These are phyloP conservation scores for Aureobasidium zeae DNA, from an alignment of 2,329 filamentous ascomycete genomes.

Conservation along the genomic window DNA sequence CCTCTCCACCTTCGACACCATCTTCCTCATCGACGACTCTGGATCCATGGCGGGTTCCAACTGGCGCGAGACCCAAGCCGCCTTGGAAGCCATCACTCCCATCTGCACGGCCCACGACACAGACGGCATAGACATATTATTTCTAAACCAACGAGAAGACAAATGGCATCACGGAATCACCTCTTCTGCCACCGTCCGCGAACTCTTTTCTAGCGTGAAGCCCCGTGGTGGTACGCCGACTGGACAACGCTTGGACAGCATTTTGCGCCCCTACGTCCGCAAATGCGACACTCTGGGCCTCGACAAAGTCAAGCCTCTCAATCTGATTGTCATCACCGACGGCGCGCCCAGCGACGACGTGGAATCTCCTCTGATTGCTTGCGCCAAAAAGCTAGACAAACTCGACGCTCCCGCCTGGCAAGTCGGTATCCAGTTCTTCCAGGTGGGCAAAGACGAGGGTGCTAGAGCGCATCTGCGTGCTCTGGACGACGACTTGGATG, in stretches of 20 bases:
- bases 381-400: constrained; percentile 61
- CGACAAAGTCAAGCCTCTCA: constrained; percentile 61
- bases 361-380: constrained; percentile 56
- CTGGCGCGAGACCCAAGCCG: constrained; percentile 66
- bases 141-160: constrained; percentile 62
- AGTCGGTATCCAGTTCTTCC: constrained; percentile 91
- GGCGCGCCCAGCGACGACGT: constrained; percentile 73
- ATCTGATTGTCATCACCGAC: constrained; percentile 90
- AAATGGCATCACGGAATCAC: constrained; percentile 58
- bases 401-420: constrained; percentile 67
- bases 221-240: constrained; percentile 66
- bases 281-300: constrained; percentile 35
- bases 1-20: constrained; percentile 69
- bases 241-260: constrained; percentile 58
- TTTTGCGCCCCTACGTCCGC: constrained; percentile 63
- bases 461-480: constrained; percentile 58
- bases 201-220: constrained; percentile 59
- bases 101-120: constrained; percentile 71
- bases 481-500: constrained; percentile 64
- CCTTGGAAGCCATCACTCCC: constrained; percentile 64
- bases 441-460: constrained; percentile 64
- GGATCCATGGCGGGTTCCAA: constrained; percentile 68
- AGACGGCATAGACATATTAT: constrained; percentile 86
- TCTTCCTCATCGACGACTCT: constrained; percentile 90
- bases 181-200: constrained; percentile 47